A percentile compares a stretch with the other conserved stretches of the same genome.
Conservation (phyloP, 2,329 filamentous ascomycete genomes). For the Pestalotiopsis sp. region DNA sequence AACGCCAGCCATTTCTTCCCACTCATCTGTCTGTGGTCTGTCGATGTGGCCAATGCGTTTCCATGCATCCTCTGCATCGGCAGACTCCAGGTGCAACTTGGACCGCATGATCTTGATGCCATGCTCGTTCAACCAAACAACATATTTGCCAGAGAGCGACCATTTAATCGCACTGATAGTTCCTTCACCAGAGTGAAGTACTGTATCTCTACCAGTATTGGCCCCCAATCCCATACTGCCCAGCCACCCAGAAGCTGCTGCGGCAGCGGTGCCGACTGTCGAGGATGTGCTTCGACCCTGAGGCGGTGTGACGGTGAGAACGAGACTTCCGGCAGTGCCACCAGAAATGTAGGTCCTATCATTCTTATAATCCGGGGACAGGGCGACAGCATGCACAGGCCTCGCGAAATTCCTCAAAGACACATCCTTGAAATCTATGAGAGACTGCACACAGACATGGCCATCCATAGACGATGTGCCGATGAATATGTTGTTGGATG, state of each 20-base stretch:
- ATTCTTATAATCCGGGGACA: constrained; percentile 93
- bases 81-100: constrained; percentile 76
- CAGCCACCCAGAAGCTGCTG: constrained; percentile 87
- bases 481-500: constrained; percentile 90
- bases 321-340: constrained; percentile 82
- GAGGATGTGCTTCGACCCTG: constrained; percentile 84
- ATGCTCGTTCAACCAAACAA: constrained; percentile 94
- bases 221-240: constrained; percentile 81
- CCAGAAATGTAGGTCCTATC: constrained; percentile 91
- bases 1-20: constrained; percentile 95
- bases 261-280: constrained; percentile 80
- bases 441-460: constrained; percentile 87
- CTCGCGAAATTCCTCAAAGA: constrained; percentile 90
- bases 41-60: constrained; percentile 92
- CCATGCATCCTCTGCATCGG: constrained; percentile 84
- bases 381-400: constrained; percentile 85
- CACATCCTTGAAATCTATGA: constrained; percentile 88
- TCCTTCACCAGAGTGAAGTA: constrained; percentile 91
- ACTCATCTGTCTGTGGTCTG: constrained; percentile 80
- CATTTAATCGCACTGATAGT: constrained; percentile 91
- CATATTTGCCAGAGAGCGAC: constrained; percentile 89
- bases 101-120: constrained; percentile 98
- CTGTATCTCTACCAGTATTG: constrained; percentile 79
- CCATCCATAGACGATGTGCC: constrained; percentile 94
- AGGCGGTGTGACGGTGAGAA: constrained; percentile 82